Evolutionary conservation across 306 rosid genomes (phyloP).

Genomic region (Citrullus colocynthis): DNA sequence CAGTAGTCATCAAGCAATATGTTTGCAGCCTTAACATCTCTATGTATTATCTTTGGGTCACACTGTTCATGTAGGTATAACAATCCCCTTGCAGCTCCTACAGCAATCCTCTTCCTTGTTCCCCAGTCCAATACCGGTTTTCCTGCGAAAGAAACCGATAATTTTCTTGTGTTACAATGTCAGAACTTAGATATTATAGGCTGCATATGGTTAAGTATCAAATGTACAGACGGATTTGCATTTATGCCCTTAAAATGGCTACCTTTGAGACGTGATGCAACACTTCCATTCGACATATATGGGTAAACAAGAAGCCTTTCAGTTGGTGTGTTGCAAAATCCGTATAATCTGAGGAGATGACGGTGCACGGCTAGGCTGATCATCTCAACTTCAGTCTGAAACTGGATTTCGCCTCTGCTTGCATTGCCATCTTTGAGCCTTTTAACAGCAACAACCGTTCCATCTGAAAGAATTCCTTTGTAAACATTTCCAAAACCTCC

Average conservation of each 20-base stretch:
- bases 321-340: slow-evolving; percentile 66
- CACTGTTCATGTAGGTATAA: slow-evolving; percentile 90
- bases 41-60: slow-evolving; percentile 88
- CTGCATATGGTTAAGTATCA: not conserved
- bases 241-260: not conserved
- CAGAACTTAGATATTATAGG: not conserved
- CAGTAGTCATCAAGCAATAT: slow-evolving; percentile 84
- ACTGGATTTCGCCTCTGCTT: slow-evolving; percentile 74
- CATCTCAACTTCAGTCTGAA: slow-evolving; percentile 98
- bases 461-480: slow-evolving; percentile 74
- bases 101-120: slow-evolving; percentile 73
- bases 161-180: not conserved
- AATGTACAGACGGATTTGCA: not conserved
- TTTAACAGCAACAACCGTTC: slow-evolving; percentile 75
- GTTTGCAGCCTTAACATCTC: slow-evolving; percentile 95
- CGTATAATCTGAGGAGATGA: slow-evolving; percentile 70
- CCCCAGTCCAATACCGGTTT: slow-evolving; percentile 81
- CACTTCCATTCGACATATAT: slow-evolving; percentile 89
- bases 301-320: slow-evolving; percentile 89
- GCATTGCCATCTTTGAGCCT: slow-evolving; percentile 84
- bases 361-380: slow-evolving; percentile 89
- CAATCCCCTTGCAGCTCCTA: slow-evolving; percentile 88
- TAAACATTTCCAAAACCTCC: slow-evolving; percentile 95
- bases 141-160: slow-evolving; percentile 18
- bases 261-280: slow-evolving; percentile 91